phyloP scores from a whole-genome alignment of 2,329 filamentous ascomycete genomes.

The Sporothrix schenckii region DNA sequence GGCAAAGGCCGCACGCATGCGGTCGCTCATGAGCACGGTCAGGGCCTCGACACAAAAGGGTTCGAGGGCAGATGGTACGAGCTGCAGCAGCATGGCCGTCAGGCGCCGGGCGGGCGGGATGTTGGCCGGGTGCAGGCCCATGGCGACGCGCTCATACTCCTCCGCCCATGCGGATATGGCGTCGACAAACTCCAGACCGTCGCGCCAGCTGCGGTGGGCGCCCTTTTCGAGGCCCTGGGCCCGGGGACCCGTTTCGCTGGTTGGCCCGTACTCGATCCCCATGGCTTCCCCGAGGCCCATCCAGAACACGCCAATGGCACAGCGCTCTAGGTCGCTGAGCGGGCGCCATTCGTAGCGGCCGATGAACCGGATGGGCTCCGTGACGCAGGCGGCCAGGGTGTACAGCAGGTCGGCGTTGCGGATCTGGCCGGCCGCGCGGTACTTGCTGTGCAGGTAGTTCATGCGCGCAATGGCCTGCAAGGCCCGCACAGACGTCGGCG shows the following conservation, averaged over 20 bases:
- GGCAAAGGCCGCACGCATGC: constrained; percentile 65
- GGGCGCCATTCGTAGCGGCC: constrained; percentile 69
- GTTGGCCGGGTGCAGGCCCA: constrained; percentile 58
- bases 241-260: not conserved
- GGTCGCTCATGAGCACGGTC: constrained; percentile 64
- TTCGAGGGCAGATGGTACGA: constrained; percentile 52
- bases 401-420: constrained; percentile 46
- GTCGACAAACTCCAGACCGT: constrained; percentile 57
- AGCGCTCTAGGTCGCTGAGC: constrained; percentile 67
- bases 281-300: constrained; percentile 71
- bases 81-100: constrained; percentile 61
- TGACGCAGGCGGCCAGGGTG: constrained; percentile 60
- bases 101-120: constrained; percentile 61
- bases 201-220: constrained; percentile 47
- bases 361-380: constrained; percentile 67
- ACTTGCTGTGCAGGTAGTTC: constrained; percentile 47
- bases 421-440: constrained; percentile 44
- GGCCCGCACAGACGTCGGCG: constrained; percentile 44
- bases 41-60: constrained; percentile 55
- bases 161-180: constrained; percentile 54
- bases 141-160: constrained; percentile 60
- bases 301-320: constrained; percentile 70
- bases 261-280: constrained; percentile 57
- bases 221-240: constrained; percentile 44
- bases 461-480: constrained; percentile 46